These are phyloP conservation scores for Colletotrichum viniferum DNA, from an alignment of 2,329 filamentous ascomycete genomes.

Conservation along the genomic window DNA sequence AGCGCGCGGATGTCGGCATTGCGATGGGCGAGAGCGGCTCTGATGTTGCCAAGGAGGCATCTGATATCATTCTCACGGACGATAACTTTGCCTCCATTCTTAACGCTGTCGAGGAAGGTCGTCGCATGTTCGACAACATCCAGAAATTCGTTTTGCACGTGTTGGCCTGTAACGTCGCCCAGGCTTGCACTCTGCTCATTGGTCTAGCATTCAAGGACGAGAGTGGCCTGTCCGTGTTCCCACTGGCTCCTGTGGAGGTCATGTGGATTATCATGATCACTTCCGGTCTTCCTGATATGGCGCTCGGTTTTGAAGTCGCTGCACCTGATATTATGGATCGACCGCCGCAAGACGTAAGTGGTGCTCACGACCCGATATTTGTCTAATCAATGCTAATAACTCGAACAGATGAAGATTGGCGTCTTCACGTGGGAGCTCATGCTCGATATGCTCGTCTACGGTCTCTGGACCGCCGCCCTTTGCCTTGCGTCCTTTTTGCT, in stretches of 20 bases:
- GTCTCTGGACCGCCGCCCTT: conserved; percentile 68
- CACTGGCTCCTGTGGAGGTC: conserved; percentile 74
- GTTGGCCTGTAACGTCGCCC: conserved; percentile 71
- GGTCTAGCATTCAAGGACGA: conserved; percentile 73
- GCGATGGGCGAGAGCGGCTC: conserved; percentile 73
- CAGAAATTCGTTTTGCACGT: conserved; percentile 75
- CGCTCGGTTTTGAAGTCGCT: conserved; percentile 72
- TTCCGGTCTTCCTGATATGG: conserved; percentile 76
- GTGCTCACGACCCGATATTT: conserved; percentile 21
- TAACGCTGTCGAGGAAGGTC: conserved; percentile 73
- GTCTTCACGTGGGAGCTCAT: conserved; percentile 71
- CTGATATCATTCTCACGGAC: conserved; percentile 71
- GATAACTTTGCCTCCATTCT: conserved; percentile 77
- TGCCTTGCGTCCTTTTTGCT: conserved; percentile 58
- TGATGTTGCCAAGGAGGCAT: conserved; percentile 73
- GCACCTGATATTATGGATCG: conserved; percentile 71
- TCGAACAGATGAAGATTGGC: conserved; percentile 44
- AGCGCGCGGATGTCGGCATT: conserved; percentile 72
- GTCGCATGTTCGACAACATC: conserved; percentile 75
- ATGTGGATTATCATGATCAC: conserved; percentile 84
- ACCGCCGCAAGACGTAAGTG: conserved; percentile 66
- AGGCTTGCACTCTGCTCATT: conserved; percentile 70
- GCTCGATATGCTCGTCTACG: conserved; percentile 70
- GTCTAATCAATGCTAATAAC: not conserved
- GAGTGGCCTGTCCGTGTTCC: conserved; percentile 69